Percentiles rank a stretch among this genome's conserved stretches.
These are phyloP conservation scores for Auriscalpium orientale DNA, from an alignment of 768 basidiomycete species.

Conservation along the genomic window DNA sequence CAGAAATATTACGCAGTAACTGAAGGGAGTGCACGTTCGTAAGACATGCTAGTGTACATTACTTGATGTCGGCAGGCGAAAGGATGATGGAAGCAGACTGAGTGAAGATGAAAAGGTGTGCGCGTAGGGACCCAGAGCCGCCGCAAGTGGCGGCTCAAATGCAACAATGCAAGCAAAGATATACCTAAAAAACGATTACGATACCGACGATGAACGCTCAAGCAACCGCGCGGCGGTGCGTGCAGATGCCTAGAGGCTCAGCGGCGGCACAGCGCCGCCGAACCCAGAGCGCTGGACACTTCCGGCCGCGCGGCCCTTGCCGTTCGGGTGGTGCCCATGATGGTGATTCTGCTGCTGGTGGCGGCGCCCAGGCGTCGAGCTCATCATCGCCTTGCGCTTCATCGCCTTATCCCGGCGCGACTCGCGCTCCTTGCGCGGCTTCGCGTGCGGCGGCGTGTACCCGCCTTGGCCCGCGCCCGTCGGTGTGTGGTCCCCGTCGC, in stretches of 20 bases:
- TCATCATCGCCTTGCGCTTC: slow-evolving; percentile 48
- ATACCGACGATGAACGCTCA: too few relatives aligned
- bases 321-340: slow-evolving; percentile 59
- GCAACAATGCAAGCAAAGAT: background rate
- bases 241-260: slow-evolving; percentile 9
- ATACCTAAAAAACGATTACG: background rate
- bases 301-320: slow-evolving; percentile 47
- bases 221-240: too few relatives aligned
- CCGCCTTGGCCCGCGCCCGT: slow-evolving; percentile 27
- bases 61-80: background rate
- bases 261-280: slow-evolving; percentile 14
- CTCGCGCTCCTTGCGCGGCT: slow-evolving; percentile 50
- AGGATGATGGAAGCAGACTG: background rate
- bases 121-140: background rate
- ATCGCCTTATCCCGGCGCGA: slow-evolving; percentile 52
- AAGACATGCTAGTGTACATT: too few relatives aligned
- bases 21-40: too few relatives aligned
- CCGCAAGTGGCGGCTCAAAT: background rate
- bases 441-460: slow-evolving; percentile 32
- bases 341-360: slow-evolving; percentile 42
- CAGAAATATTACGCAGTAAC: too few relatives aligned
- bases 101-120: background rate
- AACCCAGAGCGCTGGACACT: slow-evolving; percentile 44
- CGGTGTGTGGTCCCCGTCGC: slow-evolving; percentile 52
- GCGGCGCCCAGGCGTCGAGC: slow-evolving; percentile 25